These are phyloP conservation scores for Clonostachys rhizophaga DNA, from an alignment of 2,329 filamentous ascomycete species.

Conservation along the genomic window DNA sequence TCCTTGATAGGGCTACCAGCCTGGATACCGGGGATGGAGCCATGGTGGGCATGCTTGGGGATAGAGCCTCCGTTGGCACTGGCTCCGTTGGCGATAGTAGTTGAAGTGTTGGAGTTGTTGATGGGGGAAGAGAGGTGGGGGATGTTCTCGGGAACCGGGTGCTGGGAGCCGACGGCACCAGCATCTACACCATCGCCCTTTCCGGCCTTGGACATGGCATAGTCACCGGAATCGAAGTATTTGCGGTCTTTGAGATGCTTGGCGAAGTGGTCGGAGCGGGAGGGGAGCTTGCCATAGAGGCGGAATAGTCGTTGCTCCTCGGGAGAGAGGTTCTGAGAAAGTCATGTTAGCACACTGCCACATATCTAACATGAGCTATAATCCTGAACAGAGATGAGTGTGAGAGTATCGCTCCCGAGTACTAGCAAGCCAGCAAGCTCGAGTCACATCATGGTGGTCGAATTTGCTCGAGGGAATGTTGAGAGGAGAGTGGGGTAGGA, in stretches of 20 bases:
- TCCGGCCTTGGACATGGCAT: slow-evolving; percentile 93
- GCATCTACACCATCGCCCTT: slow-evolving; percentile 93
- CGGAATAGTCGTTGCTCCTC: slow-evolving; percentile 97
- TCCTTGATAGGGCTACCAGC: slow-evolving; percentile 86
- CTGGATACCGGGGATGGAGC: slow-evolving; percentile 42
- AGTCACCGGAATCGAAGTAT: slow-evolving; percentile 96
- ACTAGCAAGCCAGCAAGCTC: no score
- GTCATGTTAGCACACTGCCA: no score
- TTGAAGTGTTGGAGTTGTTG: slow-evolving; percentile 21
- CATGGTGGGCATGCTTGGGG: slow-evolving; percentile 32
- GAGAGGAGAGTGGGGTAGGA: no score
- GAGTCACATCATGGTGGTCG: no score
- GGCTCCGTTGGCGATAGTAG: slow-evolving; percentile 15
- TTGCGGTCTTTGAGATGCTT: slow-evolving; percentile 99
- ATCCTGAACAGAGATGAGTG: no score
- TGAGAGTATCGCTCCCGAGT: no score
- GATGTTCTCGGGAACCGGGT: slow-evolving; percentile 93
- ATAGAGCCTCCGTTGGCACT: slow-evolving; percentile 22
- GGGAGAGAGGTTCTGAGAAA: slow-evolving; percentile 72
- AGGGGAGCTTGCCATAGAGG: slow-evolving; percentile 96
- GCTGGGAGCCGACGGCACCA: slow-evolving; percentile 88
- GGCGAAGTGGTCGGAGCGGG: slow-evolving; percentile 91
- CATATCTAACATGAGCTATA: no score
- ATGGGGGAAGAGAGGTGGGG: slow-evolving; percentile 75
- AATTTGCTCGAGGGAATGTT: no score